A percentile compares a stretch with the other conserved stretches of the same genome.
Evolutionary conservation across 108 stramenopile genomes (phyloP).

Genomic region (Tribonema minus): DNA sequence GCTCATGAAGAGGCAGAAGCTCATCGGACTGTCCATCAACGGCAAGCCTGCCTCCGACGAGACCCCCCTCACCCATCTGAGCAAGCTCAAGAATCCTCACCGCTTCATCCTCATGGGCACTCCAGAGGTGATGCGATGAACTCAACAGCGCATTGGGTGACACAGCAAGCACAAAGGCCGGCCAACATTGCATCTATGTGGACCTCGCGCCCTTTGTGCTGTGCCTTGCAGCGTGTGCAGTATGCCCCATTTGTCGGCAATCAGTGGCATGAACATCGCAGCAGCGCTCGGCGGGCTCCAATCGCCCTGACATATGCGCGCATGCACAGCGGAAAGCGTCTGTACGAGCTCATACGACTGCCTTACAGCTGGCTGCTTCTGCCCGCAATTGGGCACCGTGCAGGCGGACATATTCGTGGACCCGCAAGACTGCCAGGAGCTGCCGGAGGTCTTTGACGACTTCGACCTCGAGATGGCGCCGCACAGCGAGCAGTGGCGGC

Average conservation of each 20-base stretch:
- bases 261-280: no score
- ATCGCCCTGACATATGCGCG: no score
- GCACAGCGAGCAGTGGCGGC: constrained; percentile 21
- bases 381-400: background rate
- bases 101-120: constrained; percentile 93
- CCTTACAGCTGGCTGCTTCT: no score
- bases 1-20: constrained; percentile 77
- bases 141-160: no score
- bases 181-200: no score
- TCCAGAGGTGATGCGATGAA: constrained; percentile 72
- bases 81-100: constrained; percentile 65
- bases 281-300: no score
- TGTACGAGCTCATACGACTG: no score
- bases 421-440: constrained; percentile 66
- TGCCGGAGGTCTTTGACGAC: constrained; percentile 64
- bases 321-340: no score
- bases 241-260: no score
- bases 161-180: no score
- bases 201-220: no score
- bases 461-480: constrained; percentile 37
- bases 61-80: constrained; percentile 53
- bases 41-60: constrained; percentile 63
- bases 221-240: no score
- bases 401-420: constrained; percentile 79
- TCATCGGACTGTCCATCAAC: constrained; percentile 70